Evolutionary conservation across 306 rosid species (phyloP), one percentile per base, ranked within the genome.

Genomic region (Glycine soja): DNA sequence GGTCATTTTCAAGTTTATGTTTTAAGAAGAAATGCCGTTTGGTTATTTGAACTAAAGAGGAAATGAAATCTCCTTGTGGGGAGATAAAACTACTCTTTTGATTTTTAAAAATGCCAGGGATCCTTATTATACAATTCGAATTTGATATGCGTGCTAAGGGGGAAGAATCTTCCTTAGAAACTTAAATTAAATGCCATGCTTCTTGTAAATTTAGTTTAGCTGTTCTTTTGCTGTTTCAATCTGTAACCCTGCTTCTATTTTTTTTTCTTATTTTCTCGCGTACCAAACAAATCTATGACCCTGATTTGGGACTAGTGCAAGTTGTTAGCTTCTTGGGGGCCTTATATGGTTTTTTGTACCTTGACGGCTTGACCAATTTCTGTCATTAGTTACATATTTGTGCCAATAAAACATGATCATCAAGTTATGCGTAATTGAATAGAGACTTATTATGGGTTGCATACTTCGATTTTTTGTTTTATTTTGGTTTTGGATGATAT

Each of bases 81-180:
- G 8, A 5, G 58, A n/a, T 53, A 53, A 7, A n/a, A 7, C 14
- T 42, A 47, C 62, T 34, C 40, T 24, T 24, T 24, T 24, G 30
- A 24, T 1, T 24, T 24, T 24, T 24, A 24, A 24, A 24, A 24
- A 24, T 24, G 30, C 30, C 30, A 24, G 30, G 30, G 30, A 24
- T 24, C 30, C 30, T 70, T 42, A 45, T 54, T 7, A 15, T 56
- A 16, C 57, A 58, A 69, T 52, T 75, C 12, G 57, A 61, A 46
- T 75, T 75, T 65, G 24, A 61, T 72, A 68, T 65, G 32, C 65
- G 52, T 46, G 15, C 61, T 51, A 4, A 67, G 57, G 59, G 43
- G 56, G 57, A 46, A 66, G 65, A 8, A 38, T 74, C 69, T 59
- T 74, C 69, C 14, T 0, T 52, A 24, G 10, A 61, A 42, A 38